These are phyloP conservation scores for Centrapalus pauciflorus DNA, from an alignment of 129 eudicot genomes.

Conservation along the genomic window DNA sequence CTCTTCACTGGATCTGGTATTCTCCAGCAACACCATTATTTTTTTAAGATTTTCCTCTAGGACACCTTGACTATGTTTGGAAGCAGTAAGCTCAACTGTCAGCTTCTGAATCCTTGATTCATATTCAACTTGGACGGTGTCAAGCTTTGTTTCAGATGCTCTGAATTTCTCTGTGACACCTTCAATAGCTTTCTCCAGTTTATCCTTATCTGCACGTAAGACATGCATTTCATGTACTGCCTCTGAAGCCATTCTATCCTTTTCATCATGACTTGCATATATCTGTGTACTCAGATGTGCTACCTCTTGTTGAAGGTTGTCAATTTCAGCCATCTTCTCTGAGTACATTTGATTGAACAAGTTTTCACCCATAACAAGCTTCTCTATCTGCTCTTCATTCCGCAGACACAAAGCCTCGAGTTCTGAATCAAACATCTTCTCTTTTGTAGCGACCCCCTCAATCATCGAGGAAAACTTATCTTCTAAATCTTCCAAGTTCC, in stretches of 20 bases:
- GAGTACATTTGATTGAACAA: constrained; percentile 35
- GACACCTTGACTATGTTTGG: constrained; percentile 37
- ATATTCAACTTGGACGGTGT: constrained; percentile 27
- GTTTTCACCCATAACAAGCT: constrained; percentile 33
- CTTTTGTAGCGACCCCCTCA: constrained; percentile 39
- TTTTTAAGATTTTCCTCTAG: constrained; percentile 32
- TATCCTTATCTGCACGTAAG: constrained; percentile 44
- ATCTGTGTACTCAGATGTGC: constrained; percentile 40
- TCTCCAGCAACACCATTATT: constrained; percentile 30
- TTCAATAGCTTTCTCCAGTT: constrained; percentile 39
- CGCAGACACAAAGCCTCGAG: constrained; percentile 35
- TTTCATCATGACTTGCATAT: constrained; percentile 37
- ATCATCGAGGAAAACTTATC: constrained; percentile 32
- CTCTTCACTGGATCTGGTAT: constrained; percentile 42
- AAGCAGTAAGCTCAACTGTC: constrained; percentile 34
- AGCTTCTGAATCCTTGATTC: constrained; percentile 32
- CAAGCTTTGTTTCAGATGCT: constrained; percentile 31
- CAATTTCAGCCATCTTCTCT: constrained; percentile 40
- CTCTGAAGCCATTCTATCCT: constrained; percentile 37
- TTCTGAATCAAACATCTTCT: constrained; percentile 39
- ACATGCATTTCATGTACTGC: constrained; percentile 36
- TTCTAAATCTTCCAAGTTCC: constrained; percentile 41
- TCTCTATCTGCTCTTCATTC: constrained; percentile 37
- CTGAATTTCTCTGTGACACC: constrained; percentile 32
- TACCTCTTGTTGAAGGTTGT: constrained; percentile 44